Conservation (phyloP, 2,329 filamentous ascomycete species). For the Stachybotrys chlorohalonatus region DNA sequence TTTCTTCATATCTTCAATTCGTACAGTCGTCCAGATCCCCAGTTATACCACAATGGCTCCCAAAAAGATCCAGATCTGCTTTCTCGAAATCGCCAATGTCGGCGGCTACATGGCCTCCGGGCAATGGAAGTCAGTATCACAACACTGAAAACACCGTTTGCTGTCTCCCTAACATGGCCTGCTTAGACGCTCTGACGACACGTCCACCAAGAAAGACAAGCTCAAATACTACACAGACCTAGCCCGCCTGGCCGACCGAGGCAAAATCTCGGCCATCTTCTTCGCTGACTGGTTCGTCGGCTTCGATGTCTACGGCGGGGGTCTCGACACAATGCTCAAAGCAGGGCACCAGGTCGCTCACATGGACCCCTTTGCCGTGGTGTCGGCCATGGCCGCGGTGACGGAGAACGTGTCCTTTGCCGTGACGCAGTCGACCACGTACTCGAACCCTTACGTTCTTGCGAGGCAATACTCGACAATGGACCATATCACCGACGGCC, state of each 20-base stretch:
- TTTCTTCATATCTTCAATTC: not conserved
- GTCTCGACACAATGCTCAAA: not conserved
- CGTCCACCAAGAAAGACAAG: constrained; percentile 1
- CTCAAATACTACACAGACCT: constrained; percentile 6
- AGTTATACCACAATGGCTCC: not conserved
- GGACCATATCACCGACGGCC: constrained; percentile 53
- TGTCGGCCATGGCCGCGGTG: constrained; percentile 33
- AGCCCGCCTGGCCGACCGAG: constrained; percentile 5
- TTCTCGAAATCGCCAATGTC: not conserved
- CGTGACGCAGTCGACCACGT: constrained; percentile 27
- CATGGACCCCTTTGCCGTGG: not conserved
- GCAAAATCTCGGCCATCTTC: constrained; percentile 6
- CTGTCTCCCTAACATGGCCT: not conserved
- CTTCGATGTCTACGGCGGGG: constrained; percentile 38
- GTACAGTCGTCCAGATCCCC: not conserved
- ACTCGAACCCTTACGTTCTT: constrained; percentile 57
- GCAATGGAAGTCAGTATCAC: not conserved
- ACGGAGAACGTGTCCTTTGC: constrained; percentile 6
- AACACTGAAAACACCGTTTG: not conserved
- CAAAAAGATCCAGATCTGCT: not conserved
- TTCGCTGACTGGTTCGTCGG: constrained; percentile 24
- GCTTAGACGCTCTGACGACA: not conserved
- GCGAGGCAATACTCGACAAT: constrained; percentile 52
- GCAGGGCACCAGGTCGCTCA: not conserved
- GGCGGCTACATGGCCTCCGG: not conserved